These are phyloP conservation scores for Plectosphaerella cucumerina DNA, from an alignment of 2,329 filamentous ascomycete genomes.

Conservation along the genomic window DNA sequence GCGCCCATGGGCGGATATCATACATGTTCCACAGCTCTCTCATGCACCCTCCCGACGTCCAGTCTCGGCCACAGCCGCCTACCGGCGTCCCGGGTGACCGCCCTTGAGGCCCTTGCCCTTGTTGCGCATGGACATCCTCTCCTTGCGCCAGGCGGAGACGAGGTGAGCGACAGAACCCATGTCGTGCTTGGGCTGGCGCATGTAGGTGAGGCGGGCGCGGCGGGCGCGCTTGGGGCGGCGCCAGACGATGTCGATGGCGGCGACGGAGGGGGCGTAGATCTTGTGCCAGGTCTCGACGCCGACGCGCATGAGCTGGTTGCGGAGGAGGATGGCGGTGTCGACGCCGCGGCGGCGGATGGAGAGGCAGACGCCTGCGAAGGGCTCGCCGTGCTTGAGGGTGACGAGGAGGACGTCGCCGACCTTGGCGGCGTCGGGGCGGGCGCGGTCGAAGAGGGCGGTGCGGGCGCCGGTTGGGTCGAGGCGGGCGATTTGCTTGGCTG, in stretches of 20 bases:
- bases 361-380: slow-evolving; percentile 84
- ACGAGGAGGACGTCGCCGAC: slow-evolving; percentile 91
- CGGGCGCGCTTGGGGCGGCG: slow-evolving; percentile 78
- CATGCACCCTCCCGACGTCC: slow-evolving; percentile 1
- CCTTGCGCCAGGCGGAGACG: slow-evolving; percentile 52
- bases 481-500: slow-evolving; percentile 61
- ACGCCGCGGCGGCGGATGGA: slow-evolving; percentile 83
- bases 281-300: slow-evolving; percentile 98
- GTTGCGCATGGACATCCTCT: slow-evolving; percentile 32
- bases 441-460: slow-evolving; percentile 72
- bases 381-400: slow-evolving; percentile 73
- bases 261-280: slow-evolving; percentile 84
- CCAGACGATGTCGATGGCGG: slow-evolving; percentile 92
- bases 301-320: slow-evolving; percentile 80
- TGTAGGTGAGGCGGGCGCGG: slow-evolving; percentile 83
- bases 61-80: slow-evolving; percentile 6
- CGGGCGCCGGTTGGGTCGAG: slow-evolving; percentile 86
- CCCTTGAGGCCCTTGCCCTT: slow-evolving; percentile 6
- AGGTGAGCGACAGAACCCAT: slow-evolving; percentile 80
- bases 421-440: slow-evolving; percentile 74
- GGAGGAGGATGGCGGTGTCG: slow-evolving; percentile 81
- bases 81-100: slow-evolving; percentile 2
- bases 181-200: slow-evolving; percentile 85
- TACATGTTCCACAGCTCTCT: slow-evolving; percentile 12
- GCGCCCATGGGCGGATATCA: slow-evolving; percentile 16